A percentile compares a stretch with the other conserved stretches of the same genome.
Conservation (phyloP, 1,139 yeast species). For the Blastobotrys capitulatus region DNA sequence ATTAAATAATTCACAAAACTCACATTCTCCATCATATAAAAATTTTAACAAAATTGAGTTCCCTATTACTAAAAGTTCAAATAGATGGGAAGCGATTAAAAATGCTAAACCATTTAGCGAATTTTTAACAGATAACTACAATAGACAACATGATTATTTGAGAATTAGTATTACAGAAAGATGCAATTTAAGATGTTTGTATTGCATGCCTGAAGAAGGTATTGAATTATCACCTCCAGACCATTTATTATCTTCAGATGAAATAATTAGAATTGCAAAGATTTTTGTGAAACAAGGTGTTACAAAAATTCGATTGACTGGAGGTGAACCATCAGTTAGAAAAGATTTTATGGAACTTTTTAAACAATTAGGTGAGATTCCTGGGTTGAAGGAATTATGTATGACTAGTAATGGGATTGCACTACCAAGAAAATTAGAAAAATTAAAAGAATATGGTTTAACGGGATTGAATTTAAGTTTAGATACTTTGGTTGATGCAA, state of each 20-base stretch:
- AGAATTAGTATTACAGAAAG: slow-evolving; percentile 47
- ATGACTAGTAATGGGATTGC: slow-evolving; percentile 48
- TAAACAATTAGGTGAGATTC: slow-evolving; percentile 32
- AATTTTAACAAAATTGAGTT: background rate
- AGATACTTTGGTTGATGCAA: slow-evolving; percentile 46
- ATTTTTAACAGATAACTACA: slow-evolving; percentile 41
- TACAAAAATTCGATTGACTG: slow-evolving; percentile 44
- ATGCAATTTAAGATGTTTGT: slow-evolving; percentile 46
- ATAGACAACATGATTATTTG: slow-evolving; percentile 43
- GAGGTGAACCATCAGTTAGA: slow-evolving; percentile 51
- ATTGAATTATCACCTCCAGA: slow-evolving; percentile 40
- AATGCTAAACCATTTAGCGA: slow-evolving; percentile 36
- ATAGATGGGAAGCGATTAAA: slow-evolving; percentile 23
- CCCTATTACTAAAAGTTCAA: no score
- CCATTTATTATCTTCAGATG: slow-evolving; percentile 38
- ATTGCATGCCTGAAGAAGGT: slow-evolving; percentile 54
- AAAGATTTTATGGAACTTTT: slow-evolving; percentile 43
- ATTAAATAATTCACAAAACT: no score
- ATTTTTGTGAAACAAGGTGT: slow-evolving; percentile 45
- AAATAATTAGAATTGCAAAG: slow-evolving; percentile 39
- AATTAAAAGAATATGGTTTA: slow-evolving; percentile 37
- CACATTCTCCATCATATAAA: no score
- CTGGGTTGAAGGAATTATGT: slow-evolving; percentile 42
- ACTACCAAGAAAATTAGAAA: slow-evolving; percentile 41
- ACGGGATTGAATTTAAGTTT: slow-evolving; percentile 43